Conservation (phyloP, 1,284 basidiomycete species). For the Trametes hirsuta region DNA sequence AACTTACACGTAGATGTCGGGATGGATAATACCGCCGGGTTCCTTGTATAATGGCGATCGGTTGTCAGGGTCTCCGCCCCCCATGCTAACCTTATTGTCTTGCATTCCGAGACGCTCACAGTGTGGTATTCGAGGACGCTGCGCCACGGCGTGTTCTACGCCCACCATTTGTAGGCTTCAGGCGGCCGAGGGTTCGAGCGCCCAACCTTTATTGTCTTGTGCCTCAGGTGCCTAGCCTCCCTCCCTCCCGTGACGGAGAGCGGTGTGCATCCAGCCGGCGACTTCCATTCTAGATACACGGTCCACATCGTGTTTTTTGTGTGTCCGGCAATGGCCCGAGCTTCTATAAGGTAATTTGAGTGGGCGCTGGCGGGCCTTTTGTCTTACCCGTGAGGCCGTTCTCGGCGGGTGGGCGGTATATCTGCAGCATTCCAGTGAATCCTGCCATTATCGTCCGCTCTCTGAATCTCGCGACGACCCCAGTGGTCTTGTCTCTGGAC, state of each 20-base stretch:
- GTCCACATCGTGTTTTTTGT: slow-evolving; percentile 2
- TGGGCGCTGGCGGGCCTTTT: slow-evolving; percentile 6
- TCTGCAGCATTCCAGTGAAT: background rate
- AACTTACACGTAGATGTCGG: background rate
- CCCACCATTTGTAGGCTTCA: background rate
- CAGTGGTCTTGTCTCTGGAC: slow-evolving; percentile 20
- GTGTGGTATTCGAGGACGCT: background rate
- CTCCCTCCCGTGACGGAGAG: background rate
- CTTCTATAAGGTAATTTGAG: background rate
- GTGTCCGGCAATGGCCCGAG: background rate
- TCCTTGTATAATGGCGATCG: slow-evolving; percentile 4
- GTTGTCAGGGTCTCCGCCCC: background rate
- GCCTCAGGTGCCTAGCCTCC: background rate
- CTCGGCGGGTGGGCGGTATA: background rate
- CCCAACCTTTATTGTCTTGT: slow-evolving; percentile 5
- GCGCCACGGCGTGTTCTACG: background rate
- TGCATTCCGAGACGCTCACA: background rate
- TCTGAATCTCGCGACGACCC: slow-evolving; percentile 14
- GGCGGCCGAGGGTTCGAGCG: background rate
- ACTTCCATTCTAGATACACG: slow-evolving; percentile 1
- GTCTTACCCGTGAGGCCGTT: slow-evolving; percentile 3
- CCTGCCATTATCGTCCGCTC: slow-evolving; percentile 16
- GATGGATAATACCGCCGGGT: background rate
- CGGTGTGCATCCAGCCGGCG: background rate
- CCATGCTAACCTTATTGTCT: slow-evolving; percentile 4